Conservation (phyloP, 2,329 filamentous ascomycete species). For the Coniochaeta prunicola region DNA sequence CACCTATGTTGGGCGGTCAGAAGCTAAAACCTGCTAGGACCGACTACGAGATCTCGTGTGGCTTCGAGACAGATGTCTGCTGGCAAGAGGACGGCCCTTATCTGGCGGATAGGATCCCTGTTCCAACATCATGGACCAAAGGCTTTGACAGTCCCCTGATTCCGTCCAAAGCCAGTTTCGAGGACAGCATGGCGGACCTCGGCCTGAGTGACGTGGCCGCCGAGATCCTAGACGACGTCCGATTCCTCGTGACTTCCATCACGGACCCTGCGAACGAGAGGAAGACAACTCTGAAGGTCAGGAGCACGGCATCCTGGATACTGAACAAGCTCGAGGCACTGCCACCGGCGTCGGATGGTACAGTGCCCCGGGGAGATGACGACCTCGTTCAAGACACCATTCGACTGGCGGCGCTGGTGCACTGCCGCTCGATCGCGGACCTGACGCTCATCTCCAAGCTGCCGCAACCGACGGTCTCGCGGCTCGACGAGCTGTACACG, state of each 20-base stretch:
- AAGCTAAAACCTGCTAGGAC: slow-evolving; percentile 11
- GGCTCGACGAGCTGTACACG: slow-evolving; percentile 15
- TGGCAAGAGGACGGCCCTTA: slow-evolving; percentile 10
- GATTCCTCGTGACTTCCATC: slow-evolving; percentile 1
- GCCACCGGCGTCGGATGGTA: background rate
- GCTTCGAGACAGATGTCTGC: slow-evolving; percentile 20
- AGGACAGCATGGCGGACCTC: background rate
- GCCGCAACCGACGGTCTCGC: slow-evolving; percentile 6
- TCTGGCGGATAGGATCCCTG: background rate
- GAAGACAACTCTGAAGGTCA: background rate
- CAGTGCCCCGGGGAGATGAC: background rate
- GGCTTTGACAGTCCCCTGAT: background rate
- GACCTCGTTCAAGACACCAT: slow-evolving; percentile 16
- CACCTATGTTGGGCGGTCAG: background rate
- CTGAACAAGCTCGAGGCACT: slow-evolving; percentile 1
- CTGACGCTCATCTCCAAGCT: slow-evolving; percentile 17
- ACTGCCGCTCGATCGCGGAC: slow-evolving; percentile 17
- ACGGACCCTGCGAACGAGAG: background rate
- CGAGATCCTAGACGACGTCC: background rate
- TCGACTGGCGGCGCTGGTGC: slow-evolving; percentile 16
- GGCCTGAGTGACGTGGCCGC: background rate
- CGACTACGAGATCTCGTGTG: slow-evolving; percentile 22
- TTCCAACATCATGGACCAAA: background rate
- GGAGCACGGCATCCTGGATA: background rate
- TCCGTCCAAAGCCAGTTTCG: background rate